Base-by-base conservation (phyloP, 768 basidiomycete species). In the Psilocybe tampanensis region DNA sequence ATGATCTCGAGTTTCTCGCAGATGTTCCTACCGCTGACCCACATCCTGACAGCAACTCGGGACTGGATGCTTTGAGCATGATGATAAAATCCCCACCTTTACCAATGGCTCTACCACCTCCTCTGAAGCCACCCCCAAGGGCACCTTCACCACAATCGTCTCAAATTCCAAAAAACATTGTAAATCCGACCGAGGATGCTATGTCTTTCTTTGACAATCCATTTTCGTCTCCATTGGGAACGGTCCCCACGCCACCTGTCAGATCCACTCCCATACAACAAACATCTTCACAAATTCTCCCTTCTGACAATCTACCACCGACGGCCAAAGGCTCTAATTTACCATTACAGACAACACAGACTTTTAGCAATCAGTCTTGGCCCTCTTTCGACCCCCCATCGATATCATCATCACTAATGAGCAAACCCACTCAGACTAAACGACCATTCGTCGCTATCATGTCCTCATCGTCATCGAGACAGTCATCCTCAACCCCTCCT, bases 1-100 rank as follows among this genome's bases (percentile, higher is more conserved):
- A 91, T 56, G 94, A 96, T 68, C 77, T 96, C 24, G 88, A 92
- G 61, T 95, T 90, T 66, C 77, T 96, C 18, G 84, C 83, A 32
- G 89, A 86, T 67, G 80, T 83, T 54, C 88, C 83, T 9, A 87
- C 88, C 3, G 81, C 80, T 60, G 79, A 77, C 47, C 82, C 84
- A 54, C 77, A 72, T 15, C 66, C 71, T 17, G 70, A 73, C 26
- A 68, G 75, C 12, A 70, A 65, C 21, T 56, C 60, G 36, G 66
- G 73, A 34, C 59, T 80, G 18, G 71, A 70, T 54, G 72, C 70
- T 17, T 66, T 86, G 17, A 72, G 76, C 23, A 70, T 65, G 55
- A 73, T 79, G 70, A 72, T 79, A 21, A 71, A 71, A 52, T 73
- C 82, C 15, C 68, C 80, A 9, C 72, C 78, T 13, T 67, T 80